Conservation (phyloP, 2,329 filamentous ascomycete genomes). For the Erysiphe pulchra region DNA sequence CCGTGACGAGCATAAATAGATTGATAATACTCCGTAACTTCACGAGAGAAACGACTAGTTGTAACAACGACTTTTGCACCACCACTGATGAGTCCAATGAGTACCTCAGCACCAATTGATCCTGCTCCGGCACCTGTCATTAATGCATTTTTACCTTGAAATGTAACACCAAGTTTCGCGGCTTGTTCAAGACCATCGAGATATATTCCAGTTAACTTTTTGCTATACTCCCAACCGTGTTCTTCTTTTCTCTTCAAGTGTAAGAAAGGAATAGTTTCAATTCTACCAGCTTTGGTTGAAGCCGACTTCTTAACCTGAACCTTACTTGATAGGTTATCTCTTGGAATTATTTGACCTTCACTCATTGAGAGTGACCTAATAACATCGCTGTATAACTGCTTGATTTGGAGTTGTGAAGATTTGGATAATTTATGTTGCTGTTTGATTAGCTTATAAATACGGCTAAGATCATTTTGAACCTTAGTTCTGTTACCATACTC, state of each 20-base stretch:
- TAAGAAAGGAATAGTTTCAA: conserved; percentile 92
- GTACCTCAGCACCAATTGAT: conserved; percentile 88
- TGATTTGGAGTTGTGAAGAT: conserved; percentile 87
- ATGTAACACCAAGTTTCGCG: conserved; percentile 67
- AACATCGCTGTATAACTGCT: conserved; percentile 79
- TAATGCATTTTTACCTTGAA: conserved; percentile 81
- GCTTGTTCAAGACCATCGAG: conserved; percentile 78
- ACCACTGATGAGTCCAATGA: conserved; percentile 87
- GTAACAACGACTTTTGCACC: conserved; percentile 94
- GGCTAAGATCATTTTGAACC: conserved; percentile 83
- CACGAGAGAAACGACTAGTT: conserved; percentile 83
- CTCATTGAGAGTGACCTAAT: conserved; percentile 92
- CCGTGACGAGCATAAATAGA: conserved; percentile 92
- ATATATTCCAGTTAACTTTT: conserved; percentile 85
- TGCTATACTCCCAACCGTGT: conserved; percentile 97
- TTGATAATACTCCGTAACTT: conserved; percentile 98
- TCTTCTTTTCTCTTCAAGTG: conserved; percentile 86
- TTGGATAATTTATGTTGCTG: conserved; percentile 97
- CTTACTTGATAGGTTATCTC: conserved; percentile 40
- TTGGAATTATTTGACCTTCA: conserved; percentile 85
- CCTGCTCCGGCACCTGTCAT: conserved; percentile 98
- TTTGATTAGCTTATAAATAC: conserved; percentile 95
- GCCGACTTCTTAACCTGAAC: conserved; percentile 28
- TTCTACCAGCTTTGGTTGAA: conserved; percentile 52
- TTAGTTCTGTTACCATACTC: conserved; percentile 97